These are phyloP conservation scores for Microdochium trichocladiopsis DNA, from an alignment of 2,329 filamentous ascomycete species.

Conservation along the genomic window DNA sequence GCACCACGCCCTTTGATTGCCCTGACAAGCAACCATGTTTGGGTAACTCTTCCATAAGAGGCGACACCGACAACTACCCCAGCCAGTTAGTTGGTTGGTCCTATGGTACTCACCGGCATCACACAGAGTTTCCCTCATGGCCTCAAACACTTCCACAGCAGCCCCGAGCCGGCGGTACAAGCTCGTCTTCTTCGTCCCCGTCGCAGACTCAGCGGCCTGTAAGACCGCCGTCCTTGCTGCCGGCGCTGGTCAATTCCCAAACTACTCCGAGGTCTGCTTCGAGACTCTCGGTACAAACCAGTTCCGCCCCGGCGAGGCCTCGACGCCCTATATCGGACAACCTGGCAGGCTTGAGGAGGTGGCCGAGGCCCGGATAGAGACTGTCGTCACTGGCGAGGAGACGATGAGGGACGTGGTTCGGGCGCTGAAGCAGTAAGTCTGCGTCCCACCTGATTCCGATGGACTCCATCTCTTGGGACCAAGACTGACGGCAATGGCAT, in stretches of 20 bases:
- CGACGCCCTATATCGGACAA: constrained; percentile 41
- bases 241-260: neutral
- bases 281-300: neutral
- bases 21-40: too few species aligned
- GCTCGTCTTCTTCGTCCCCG: neutral
- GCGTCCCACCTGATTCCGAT: too few species aligned
- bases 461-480: too few species aligned
- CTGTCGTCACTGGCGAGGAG: constrained; percentile 52
- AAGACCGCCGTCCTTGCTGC: neutral
- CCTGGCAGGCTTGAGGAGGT: constrained; percentile 50
- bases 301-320: neutral
- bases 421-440: constrained; percentile 56
- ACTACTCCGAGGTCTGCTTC: neutral
- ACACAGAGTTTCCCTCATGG: too few species aligned
- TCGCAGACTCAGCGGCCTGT: neutral
- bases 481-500: too few species aligned
- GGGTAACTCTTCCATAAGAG: too few species aligned
- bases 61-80: too few species aligned
- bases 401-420: constrained; percentile 48
- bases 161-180: neutral
- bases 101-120: too few species aligned
- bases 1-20: too few species aligned
- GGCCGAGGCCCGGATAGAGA: constrained; percentile 56
- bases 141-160: neutral
- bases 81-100: too few species aligned